These are phyloP conservation scores for Crithidia expoeki DNA, from an alignment of 208 protist species.

Conservation along the genomic window DNA sequence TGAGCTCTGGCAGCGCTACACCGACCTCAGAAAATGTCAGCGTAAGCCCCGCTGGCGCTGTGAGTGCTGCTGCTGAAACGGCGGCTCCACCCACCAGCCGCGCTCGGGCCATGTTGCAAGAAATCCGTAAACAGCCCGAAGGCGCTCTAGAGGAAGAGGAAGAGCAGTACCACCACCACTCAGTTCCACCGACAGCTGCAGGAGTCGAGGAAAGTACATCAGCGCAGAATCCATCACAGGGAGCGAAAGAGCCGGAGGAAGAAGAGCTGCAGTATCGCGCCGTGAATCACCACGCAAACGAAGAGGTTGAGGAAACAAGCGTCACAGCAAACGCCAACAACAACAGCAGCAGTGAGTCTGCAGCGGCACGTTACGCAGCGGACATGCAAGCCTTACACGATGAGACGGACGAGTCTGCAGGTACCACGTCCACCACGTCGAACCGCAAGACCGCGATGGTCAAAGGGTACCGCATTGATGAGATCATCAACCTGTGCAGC, in stretches of 20 bases:
- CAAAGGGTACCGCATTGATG: conserved; percentile 80
- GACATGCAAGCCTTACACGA: conserved; percentile 22
- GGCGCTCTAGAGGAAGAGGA: conserved; percentile 13
- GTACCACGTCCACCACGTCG: not conserved
- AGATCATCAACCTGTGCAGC: conserved; percentile 67
- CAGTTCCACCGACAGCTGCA: not conserved
- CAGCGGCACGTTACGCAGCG: conserved; percentile 11
- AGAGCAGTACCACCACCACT: not conserved
- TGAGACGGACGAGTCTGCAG: conserved; percentile 17
- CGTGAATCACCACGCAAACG: not conserved
- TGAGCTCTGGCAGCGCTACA: not conserved
- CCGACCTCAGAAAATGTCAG: not conserved
- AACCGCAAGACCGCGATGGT: conserved; percentile 80
- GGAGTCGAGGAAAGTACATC: not conserved
- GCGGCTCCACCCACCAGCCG: conserved; percentile 1
- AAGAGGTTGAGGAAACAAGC: not conserved
- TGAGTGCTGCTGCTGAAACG: not conserved
- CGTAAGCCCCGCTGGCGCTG: not conserved
- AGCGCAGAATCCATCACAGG: too few species aligned
- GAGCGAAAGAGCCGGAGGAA: not conserved
- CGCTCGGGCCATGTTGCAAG: conserved; percentile 21
- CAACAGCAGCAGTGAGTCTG: not conserved
- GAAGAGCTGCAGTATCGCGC: not conserved
- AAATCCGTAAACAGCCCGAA: conserved; percentile 37
- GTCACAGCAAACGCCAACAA: not conserved